Percentiles rank a stretch among this genome's conserved stretches.
These are phyloP conservation scores for Akanthomyces dipterigenus DNA, from an alignment of 2,329 filamentous ascomycete species.

Conservation along the genomic window DNA sequence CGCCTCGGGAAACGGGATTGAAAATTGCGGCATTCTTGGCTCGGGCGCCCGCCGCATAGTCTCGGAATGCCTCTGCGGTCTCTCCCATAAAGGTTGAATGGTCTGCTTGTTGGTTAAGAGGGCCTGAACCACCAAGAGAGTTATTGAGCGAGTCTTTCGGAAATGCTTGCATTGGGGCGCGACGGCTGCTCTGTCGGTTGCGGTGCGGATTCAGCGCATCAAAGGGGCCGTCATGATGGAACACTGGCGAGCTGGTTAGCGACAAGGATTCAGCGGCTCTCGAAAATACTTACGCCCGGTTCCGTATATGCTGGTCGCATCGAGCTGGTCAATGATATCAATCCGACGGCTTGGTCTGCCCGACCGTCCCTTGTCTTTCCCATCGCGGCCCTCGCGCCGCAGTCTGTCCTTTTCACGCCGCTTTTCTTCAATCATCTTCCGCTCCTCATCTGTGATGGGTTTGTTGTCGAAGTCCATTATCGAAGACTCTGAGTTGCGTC, in stretches of 20 bases:
- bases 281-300: slow-evolving; percentile 63
- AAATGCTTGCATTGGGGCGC: slow-evolving; percentile 94
- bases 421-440: slow-evolving; percentile 26
- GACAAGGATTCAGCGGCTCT: not conserved
- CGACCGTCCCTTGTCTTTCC: slow-evolving; percentile 40
- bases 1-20: slow-evolving; percentile 60
- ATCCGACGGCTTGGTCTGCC: slow-evolving; percentile 48
- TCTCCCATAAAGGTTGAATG: slow-evolving; percentile 81
- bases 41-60: slow-evolving; percentile 53
- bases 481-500: slow-evolving; percentile 77
- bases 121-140: slow-evolving; percentile 78
- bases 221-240: slow-evolving; percentile 96
- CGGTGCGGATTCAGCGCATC: slow-evolving; percentile 93
- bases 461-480: slow-evolving; percentile 52
- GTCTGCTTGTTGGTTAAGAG: slow-evolving; percentile 73
- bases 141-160: slow-evolving; percentile 91
- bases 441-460: slow-evolving; percentile 50
- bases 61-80: slow-evolving; percentile 77
- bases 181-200: slow-evolving; percentile 74
- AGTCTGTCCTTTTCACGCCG: slow-evolving; percentile 12
- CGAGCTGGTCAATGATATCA: slow-evolving; percentile 93
- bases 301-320: slow-evolving; percentile 93
- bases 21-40: slow-evolving; percentile 44
- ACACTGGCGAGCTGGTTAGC: slow-evolving; percentile 52
- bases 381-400: slow-evolving; percentile 37